Conservation (phyloP, 1,284 basidiomycete genomes). For the Ceratobasidium sp. region DNA sequence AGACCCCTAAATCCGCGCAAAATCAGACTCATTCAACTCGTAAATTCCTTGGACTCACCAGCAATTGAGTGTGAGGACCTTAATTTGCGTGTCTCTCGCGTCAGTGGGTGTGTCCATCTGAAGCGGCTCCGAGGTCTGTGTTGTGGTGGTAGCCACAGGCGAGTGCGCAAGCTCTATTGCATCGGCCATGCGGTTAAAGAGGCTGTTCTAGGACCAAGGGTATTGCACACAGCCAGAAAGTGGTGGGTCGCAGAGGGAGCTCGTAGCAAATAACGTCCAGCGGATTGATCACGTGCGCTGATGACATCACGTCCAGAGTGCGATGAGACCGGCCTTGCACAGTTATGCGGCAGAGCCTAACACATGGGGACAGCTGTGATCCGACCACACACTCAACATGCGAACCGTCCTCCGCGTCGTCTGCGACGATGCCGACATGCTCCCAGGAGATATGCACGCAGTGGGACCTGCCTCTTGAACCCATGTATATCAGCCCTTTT, state of each 20-base stretch:
- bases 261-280: too few species aligned
- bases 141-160: conserved; percentile 4
- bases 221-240: too few species aligned
- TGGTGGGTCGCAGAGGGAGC: too few species aligned
- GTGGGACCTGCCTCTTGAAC: conserved; percentile 69
- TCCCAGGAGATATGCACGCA: conserved; percentile 53
- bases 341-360: conserved; percentile 80
- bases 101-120: conserved; percentile 10
- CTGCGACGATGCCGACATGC: too few species aligned
- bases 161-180: conserved; percentile 20
- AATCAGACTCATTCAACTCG: conserved; percentile 22
- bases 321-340: too few species aligned
- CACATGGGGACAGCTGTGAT: conserved; percentile 79
- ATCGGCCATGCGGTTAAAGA: conserved; percentile 26
- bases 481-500: conserved; percentile 76
- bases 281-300: too few species aligned
- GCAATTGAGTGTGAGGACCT: conserved; percentile 83
- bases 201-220: too few species aligned
- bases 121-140: conserved; percentile 2
- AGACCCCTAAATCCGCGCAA: conserved; percentile 75
- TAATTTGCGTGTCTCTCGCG: conserved; percentile 60
- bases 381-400: conserved; percentile 68
- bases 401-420: conserved; percentile 51
- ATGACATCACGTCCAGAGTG: too few species aligned
- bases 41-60: conserved; percentile 70